A percentile compares a stretch with the other conserved stretches of the same genome.
These are phyloP conservation scores for Mycena capillaripes DNA, from an alignment of 768 basidiomycete genomes.

Conservation along the genomic window DNA sequence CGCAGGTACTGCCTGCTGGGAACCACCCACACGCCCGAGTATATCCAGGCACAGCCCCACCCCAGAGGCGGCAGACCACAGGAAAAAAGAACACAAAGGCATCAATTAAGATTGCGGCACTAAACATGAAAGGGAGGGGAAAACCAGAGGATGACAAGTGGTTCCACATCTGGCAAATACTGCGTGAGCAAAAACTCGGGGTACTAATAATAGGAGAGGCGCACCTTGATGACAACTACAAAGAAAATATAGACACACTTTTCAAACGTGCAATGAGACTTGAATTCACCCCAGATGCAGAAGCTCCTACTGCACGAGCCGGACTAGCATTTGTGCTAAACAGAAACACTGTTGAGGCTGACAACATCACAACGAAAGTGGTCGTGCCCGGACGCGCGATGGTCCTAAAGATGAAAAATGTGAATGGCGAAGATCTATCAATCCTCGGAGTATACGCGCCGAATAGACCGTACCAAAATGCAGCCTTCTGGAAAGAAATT, in stretches of 20 bases:
- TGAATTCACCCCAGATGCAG: background rate
- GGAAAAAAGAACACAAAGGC: conserved; percentile 27
- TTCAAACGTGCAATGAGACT: conserved; percentile 5
- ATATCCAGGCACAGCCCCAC: conserved; percentile 9
- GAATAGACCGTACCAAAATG: conserved; percentile 43
- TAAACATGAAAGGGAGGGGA: too few species aligned
- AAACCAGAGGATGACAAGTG: too few species aligned
- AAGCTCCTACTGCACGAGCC: background rate
- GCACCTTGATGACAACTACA: conserved; percentile 20
- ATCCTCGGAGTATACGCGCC: conserved; percentile 54
- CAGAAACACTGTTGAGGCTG: conserved; percentile 21
- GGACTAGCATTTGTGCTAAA: conserved; percentile 38
- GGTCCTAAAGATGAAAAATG: background rate
- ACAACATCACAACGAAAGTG: background rate
- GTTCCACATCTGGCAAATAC: conserved; percentile 24
- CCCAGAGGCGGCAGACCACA: background rate
- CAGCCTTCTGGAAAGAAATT: too few species aligned
- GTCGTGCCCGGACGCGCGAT: conserved; percentile 38
- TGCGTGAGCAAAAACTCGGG: conserved; percentile 24
- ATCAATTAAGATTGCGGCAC: conserved; percentile 18
- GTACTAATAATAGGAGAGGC: conserved; percentile 33
- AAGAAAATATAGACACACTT: conserved; percentile 4
- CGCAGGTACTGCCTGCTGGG: background rate
- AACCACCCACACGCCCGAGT: background rate
- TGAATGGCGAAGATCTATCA: background rate